A percentile compares a stretch with the other conserved stretches of the same genome.
These are phyloP conservation scores for Chloris gayana DNA, from an alignment of 176 grass and related monocot genomes.

Conservation along the genomic window DNA sequence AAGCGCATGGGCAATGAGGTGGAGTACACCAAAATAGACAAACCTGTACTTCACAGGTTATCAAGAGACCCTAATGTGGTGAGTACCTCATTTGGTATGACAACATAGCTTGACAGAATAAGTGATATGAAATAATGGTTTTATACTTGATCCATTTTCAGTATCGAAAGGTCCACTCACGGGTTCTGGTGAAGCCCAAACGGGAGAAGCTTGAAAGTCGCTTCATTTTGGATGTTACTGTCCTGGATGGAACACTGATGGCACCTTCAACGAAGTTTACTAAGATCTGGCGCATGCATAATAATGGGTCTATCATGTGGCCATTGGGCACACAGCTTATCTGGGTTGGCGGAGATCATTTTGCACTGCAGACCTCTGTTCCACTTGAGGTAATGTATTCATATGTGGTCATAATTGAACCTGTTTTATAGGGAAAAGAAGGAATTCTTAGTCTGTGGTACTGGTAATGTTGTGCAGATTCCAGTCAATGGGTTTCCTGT, in stretches of 20 bases:
- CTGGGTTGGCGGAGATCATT: slow-evolving; percentile 87
- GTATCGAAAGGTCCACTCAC: slow-evolving; percentile 42
- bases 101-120: slow-evolving; percentile 8
- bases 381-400: slow-evolving; percentile 67
- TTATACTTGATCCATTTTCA: slow-evolving; percentile 29
- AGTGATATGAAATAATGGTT: not conserved
- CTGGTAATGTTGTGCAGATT: slow-evolving; percentile 56
- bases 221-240: slow-evolving; percentile 89
- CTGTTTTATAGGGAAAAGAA: not conserved
- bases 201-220: slow-evolving; percentile 81
- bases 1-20: slow-evolving; percentile 52
- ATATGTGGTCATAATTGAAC: not conserved
- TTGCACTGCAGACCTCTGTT: slow-evolving; percentile 49
- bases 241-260: slow-evolving; percentile 80
- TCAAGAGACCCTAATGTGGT: slow-evolving; percentile 40
- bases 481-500: slow-evolving; percentile 63
- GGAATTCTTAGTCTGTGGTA: not conserved
- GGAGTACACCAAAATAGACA: slow-evolving; percentile 66
- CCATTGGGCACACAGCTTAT: slow-evolving; percentile 76
- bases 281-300: slow-evolving; percentile 96
- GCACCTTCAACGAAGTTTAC: slow-evolving; percentile 74
- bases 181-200: slow-evolving; percentile 36
- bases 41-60: slow-evolving; percentile 42
- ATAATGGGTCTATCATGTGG: slow-evolving; percentile 75
- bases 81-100: slow-evolving; percentile 24